Percentiles rank a stretch among this genome's conserved stretches.
Conservation (phyloP, 805 yeast genomes). For the Sugiyamaella qingdaonensis region DNA sequence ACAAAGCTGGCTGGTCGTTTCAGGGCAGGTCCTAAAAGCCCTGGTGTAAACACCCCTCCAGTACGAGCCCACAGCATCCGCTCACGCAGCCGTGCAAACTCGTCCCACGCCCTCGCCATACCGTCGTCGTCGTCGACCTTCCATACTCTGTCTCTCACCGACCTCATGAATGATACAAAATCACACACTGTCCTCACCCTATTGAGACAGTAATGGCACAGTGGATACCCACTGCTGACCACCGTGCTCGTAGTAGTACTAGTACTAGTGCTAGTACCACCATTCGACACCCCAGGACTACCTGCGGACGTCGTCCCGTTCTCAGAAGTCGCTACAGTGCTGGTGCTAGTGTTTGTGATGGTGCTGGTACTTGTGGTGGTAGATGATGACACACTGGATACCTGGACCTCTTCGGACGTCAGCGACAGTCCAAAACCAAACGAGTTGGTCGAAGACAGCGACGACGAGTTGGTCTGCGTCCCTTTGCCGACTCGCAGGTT, state of each 20-base stretch:
- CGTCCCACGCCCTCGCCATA: slow-evolving; percentile 56
- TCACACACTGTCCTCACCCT: slow-evolving; percentile 81
- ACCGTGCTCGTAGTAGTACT: neutral
- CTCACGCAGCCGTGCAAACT: slow-evolving; percentile 57
- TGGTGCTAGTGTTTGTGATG: neutral
- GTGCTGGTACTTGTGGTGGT: neutral
- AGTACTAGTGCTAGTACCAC: neutral
- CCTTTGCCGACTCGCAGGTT: slow-evolving; percentile 45
- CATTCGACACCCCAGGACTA: slow-evolving; percentile 2
- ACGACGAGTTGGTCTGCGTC: slow-evolving; percentile 1
- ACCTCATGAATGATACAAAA: slow-evolving; percentile 68
- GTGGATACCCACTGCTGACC: slow-evolving; percentile 48
- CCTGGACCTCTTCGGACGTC: neutral
- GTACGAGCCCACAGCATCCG: slow-evolving; percentile 79
- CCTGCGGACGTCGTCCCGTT: neutral
- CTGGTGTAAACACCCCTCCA: slow-evolving; percentile 41
- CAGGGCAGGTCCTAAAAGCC: slow-evolving; percentile 5
- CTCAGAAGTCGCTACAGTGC: neutral
- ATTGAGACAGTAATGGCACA: slow-evolving; percentile 77
- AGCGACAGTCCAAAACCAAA: slow-evolving; percentile 1
- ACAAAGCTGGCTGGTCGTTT: neutral
- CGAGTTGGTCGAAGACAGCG: neutral
- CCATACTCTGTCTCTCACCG: slow-evolving; percentile 58
- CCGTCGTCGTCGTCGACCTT: slow-evolving; percentile 44
- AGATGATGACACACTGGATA: neutral